Base-by-base conservation (phyloP, 2,329 filamentous ascomycete species). In the Fusarium abutilonis region DNA sequence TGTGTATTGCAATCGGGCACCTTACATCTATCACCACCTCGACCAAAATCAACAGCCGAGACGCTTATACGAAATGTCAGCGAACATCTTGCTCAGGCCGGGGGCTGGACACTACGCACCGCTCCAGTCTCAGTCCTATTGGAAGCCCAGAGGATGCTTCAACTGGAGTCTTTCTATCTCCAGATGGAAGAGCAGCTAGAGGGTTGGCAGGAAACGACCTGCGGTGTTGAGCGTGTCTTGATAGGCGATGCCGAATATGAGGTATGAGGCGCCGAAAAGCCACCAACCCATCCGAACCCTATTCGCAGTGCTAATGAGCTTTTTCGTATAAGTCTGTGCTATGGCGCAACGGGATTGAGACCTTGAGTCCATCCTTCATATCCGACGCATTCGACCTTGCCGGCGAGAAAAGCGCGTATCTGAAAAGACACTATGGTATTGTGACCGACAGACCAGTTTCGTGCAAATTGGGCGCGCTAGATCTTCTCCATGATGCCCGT, bases 301-400 rank as follows among this genome's bases (percentile, higher is more conserved):
- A 6, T 19, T 19, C 19, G 4, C 19, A 19, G 19, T 13, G 11
- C 29, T 31, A 31, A 31, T 31, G 10, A 13, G 13, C 5, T 31
- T 6, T 31, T 31, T 3, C 13, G 29, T 6, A 31, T 6, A 2
- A 80, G 78, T 77, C 78, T 0, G 74, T 78, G 2, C 75, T 81
- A 28, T 81, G 79, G 79, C 73, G 76, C 19, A 76, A 76, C 21
- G 79, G 78, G 0, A 70, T 81, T 31, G 78, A 79, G 56, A 59
- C 69, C 2, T 66, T 75, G 26, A 69, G 72, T 5, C 68, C 73
- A 4, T 55, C 67, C 17, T 68, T 71, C 0, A 78, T 81, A 9
- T 67, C 69, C 10, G 65, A 68, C 3, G 73, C 72, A 1, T 80
- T 81, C 40, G 69, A 77, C 13, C 65, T 70, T 14, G 71, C 74